Evolutionary conservation across 2,329 filamentous ascomycete species (phyloP), one percentile per base, ranked within the genome.

Genomic region (Alternaria hordeiaustralica): DNA sequence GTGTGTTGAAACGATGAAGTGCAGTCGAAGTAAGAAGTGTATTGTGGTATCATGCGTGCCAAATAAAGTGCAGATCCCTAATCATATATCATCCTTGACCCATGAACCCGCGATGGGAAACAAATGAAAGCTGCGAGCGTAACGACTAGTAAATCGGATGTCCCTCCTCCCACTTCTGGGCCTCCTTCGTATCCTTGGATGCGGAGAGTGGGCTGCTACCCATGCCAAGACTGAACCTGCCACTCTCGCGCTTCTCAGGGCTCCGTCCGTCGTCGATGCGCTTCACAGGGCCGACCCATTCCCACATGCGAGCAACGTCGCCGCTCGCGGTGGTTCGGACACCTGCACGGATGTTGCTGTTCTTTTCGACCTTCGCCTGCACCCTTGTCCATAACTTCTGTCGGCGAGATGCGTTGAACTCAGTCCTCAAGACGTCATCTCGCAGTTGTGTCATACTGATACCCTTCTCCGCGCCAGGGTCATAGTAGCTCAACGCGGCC

Each of bases 381-480:
- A 99, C 96, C 54, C 89, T 88, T 67, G 89, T 87, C 96, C 96
- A 99, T 55, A 99, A 84, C 60, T 88, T 87, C 75, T 96, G 91
- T 41, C 96, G 87, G 71, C 94, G 88, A 9, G 86, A 85, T 20
- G 94, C 86, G 4, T 88, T 90, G 78, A 97, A 93, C 65, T 97
- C 90, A 26, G 91, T 88, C 20, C 95, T 87, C 43, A 99, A 84
- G 4, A 99, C 90, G 75, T 98, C 95, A 75, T 99, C 96, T 63
- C 96, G 87, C 58, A 99, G 83, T 77, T 98, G 96, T 1, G 92
- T 92, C 71, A 97, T 87, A 75, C 93, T 92, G 65, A 99, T 87
- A 82, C 92, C 97, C 1, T 90, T 86, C 66, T 97, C 94, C 18
- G 78, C 86, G 79, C 77, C 89, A 77, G 79, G 88, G 47, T 89